A percentile compares a stretch with the other conserved stretches of the same genome.
Evolutionary conservation across 305 asterid species (phyloP).

Genomic region (Andrographis paniculata): DNA sequence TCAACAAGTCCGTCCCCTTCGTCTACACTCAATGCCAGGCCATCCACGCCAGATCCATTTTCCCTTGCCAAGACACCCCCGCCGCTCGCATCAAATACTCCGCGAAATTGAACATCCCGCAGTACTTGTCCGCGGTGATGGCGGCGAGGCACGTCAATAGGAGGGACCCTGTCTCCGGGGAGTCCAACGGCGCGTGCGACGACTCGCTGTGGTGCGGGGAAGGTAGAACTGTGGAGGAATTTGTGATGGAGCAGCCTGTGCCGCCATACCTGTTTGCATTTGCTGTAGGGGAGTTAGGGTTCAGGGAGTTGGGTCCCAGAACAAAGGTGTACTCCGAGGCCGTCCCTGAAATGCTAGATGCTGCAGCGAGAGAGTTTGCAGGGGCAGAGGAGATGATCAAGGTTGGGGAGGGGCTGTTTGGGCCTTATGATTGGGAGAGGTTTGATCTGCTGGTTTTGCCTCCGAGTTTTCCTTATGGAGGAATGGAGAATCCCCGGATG

Average conservation of each 20-base stretch:
- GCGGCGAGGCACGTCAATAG: conserved; percentile 50
- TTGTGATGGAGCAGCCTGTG: conserved; percentile 81
- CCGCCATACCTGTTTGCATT: conserved; percentile 92
- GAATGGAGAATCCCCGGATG: conserved; percentile 98
- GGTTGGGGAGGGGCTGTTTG: conserved; percentile 81
- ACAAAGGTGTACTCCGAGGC: conserved; percentile 74
- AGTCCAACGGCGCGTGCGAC: conserved; percentile 47
- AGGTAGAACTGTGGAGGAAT: conserved; percentile 77
- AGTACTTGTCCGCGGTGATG: conserved; percentile 66
- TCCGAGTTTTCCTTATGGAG: conserved; percentile 88
- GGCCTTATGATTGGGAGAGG: conserved; percentile 92
- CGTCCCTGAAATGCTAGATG: conserved; percentile 45
- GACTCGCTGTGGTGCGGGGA: conserved; percentile 67
- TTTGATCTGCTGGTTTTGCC: conserved; percentile 95
- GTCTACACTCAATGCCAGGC: conserved; percentile 91
- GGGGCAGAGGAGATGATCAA: conserved; percentile 83
- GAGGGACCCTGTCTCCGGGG: conserved; percentile 39
- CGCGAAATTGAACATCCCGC: conserved; percentile 65
- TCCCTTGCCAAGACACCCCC: conserved; percentile 97
- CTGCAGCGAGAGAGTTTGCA: conserved; percentile 72
- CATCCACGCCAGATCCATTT: conserved; percentile 86
- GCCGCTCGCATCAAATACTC: conserved; percentile 62
- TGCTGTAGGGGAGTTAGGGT: conserved; percentile 85
- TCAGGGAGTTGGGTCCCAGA: conserved; percentile 85
- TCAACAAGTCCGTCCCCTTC: conserved; percentile 59